These are phyloP conservation scores for Aspergillus olivimuriae DNA, from an alignment of 495 filamentous ascomycete species.

Conservation along the genomic window DNA sequence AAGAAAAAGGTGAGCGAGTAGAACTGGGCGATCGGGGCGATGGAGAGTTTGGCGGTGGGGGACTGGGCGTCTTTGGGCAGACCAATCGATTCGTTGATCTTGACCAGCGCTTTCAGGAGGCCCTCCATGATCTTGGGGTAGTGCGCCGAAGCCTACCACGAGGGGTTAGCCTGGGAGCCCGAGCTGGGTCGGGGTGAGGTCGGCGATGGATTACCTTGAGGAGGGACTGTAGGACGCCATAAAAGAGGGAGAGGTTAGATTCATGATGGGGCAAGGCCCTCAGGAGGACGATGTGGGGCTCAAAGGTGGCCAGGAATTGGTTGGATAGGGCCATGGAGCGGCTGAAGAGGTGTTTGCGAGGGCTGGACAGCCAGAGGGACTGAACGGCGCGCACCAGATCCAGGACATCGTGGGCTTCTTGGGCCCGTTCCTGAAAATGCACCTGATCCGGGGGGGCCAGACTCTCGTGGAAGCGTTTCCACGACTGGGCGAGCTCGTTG, in stretches of 20 bases:
- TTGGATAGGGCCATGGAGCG: conserved; percentile 28
- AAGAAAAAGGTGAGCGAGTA: conserved; percentile 44
- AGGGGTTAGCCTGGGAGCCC: conserved; percentile 3
- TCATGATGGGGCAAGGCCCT: conserved; percentile 30
- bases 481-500: conserved; percentile 37
- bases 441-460: conserved; percentile 29
- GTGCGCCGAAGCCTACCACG: conserved; percentile 35
- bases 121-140: conserved; percentile 41
- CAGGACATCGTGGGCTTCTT: conserved; percentile 27
- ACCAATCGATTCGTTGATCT: conserved; percentile 36
- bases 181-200: too few species aligned
- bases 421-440: conserved; percentile 28
- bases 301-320: conserved; percentile 29
- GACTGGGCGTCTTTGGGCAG: conserved; percentile 11
- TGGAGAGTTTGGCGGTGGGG: conserved; percentile 15
- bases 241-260: conserved; percentile 38
- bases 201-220: conserved; percentile 32
- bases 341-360: conserved; percentile 26
- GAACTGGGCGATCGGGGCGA: conserved; percentile 29
- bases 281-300: conserved; percentile 31
- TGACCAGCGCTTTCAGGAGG: conserved; percentile 33
- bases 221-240: conserved; percentile 38
- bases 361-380: conserved; percentile 22
- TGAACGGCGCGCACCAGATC: conserved; percentile 26
- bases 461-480: conserved; percentile 35